These are phyloP conservation scores for Phyllosticta ampelicida DNA, from an alignment of 2,329 filamentous ascomycete species.

Conservation along the genomic window DNA sequence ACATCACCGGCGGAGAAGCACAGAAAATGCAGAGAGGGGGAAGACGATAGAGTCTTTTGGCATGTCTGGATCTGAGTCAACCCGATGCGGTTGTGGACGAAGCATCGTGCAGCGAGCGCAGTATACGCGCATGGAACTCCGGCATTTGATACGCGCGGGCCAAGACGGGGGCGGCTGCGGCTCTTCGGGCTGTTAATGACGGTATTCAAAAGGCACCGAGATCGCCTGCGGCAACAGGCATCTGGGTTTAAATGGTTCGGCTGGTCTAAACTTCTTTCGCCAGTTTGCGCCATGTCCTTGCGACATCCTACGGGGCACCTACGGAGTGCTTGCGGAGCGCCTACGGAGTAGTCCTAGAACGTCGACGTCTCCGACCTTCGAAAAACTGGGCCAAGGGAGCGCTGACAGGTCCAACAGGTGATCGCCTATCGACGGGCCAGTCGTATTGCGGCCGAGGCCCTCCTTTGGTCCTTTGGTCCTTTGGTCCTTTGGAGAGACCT, in stretches of 20 bases:
- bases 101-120: neutral
- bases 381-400: neutral
- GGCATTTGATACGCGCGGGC: neutral
- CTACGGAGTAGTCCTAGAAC: too few species aligned
- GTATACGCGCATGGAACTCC: too few species aligned
- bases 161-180: neutral
- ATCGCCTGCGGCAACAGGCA: neutral
- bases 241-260: neutral
- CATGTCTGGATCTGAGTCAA: neutral
- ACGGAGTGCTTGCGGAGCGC: too few species aligned
- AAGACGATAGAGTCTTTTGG: neutral
- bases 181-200: neutral
- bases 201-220: neutral
- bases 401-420: neutral
- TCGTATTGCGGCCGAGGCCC: neutral
- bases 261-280: neutral
- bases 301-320: too few species aligned
- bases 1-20: conserved; percentile 17
- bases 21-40: neutral
- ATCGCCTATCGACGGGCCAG: neutral
- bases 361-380: neutral
- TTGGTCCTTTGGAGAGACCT: neutral
- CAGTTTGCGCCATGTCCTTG: neutral
- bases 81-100: neutral
- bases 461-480: too few species aligned